phyloP scores from a whole-genome alignment of 2,329 filamentous ascomycete species.

The Epichloe sp. region DNA sequence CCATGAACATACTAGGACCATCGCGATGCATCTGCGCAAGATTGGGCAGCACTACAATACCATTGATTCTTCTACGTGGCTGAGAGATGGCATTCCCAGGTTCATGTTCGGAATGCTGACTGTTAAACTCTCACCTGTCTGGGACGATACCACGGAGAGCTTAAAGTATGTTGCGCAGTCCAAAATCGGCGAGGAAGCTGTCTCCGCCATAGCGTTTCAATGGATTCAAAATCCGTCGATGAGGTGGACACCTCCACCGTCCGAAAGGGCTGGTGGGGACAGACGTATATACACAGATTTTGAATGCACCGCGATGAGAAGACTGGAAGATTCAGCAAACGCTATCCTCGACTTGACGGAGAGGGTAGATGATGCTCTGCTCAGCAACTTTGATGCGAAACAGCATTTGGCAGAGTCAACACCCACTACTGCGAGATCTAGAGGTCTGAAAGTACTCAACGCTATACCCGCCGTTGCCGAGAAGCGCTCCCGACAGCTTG shows the following conservation, averaged over 20 bases:
- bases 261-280: constrained; percentile 20
- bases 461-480: constrained; percentile 67
- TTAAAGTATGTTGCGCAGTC: constrained; percentile 62
- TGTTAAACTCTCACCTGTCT: constrained; percentile 70
- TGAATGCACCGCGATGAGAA: constrained; percentile 64
- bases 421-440: constrained; percentile 50
- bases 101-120: constrained; percentile 87
- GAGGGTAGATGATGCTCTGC: constrained; percentile 44
- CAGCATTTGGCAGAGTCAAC: constrained; percentile 41
- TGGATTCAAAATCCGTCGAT: constrained; percentile 57
- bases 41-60: constrained; percentile 52
- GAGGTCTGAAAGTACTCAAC: constrained; percentile 67
- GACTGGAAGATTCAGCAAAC: constrained; percentile 38
- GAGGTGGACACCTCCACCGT: constrained; percentile 33
- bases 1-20: constrained; percentile 59
- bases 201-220: constrained; percentile 60
- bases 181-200: constrained; percentile 56
- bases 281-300: constrained; percentile 53
- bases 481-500: constrained; percentile 69
- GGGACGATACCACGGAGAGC: constrained; percentile 69
- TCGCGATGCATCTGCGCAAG: constrained; percentile 78
- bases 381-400: constrained; percentile 48
- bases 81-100: constrained; percentile 58
- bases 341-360: constrained; percentile 39
- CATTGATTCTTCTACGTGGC: constrained; percentile 46